Evolutionary conservation across 345 rosid species (phyloP).

Genomic region (Theobroma cacao): DNA sequence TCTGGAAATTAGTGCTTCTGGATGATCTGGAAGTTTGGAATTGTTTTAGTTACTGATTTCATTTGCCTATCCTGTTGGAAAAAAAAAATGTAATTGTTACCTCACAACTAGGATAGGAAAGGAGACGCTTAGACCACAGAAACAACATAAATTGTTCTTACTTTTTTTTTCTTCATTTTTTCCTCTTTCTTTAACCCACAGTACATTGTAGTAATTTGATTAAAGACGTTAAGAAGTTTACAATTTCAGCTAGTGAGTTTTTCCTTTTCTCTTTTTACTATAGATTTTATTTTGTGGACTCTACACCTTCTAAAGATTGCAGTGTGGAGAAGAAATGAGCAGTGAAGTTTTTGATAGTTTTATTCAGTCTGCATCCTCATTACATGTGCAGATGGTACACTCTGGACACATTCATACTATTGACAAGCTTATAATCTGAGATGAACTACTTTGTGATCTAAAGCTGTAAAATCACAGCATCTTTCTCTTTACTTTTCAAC

Average conservation of each 20-base stretch:
- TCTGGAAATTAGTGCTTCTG: conserved; percentile 22
- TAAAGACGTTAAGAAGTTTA: background rate
- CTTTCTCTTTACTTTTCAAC: background rate
- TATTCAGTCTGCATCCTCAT: background rate
- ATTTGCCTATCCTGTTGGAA: background rate
- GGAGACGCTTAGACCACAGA: background rate
- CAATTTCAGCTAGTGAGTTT: background rate
- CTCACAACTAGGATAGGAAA: background rate
- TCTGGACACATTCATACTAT: background rate
- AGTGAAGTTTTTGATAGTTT: background rate
- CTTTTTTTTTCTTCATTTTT: background rate
- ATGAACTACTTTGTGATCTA: background rate
- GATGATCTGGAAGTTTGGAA: background rate
- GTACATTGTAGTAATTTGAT: background rate
- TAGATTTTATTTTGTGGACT: background rate
- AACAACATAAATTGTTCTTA: background rate
- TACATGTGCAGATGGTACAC: background rate
- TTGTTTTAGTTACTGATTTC: background rate
- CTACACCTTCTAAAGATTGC: background rate
- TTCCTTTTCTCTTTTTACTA: background rate
- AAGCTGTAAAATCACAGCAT: background rate
- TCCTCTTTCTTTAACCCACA: background rate
- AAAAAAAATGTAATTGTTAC: background rate
- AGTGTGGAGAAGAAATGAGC: background rate
- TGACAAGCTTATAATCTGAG: background rate